Percentiles rank a stretch among this genome's conserved stretches.
Conservation (phyloP, 352 stramenopile genomes). For the Phytophthora uliginosa region DNA sequence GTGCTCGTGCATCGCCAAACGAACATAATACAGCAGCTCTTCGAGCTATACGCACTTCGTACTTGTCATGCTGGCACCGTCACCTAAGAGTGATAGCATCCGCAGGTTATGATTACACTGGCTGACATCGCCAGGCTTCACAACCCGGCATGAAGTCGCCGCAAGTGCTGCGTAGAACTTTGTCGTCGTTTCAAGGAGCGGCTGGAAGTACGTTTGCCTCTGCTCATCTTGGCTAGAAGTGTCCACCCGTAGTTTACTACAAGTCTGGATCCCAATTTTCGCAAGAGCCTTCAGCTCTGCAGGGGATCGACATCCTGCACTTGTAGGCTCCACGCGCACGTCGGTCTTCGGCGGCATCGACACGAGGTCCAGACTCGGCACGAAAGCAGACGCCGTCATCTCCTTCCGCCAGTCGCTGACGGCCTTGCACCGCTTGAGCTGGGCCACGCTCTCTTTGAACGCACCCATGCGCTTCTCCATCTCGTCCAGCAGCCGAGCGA, state of each 20-base stretch:
- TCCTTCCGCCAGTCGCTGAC: slow-evolving; percentile 11
- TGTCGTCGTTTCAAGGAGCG: background rate
- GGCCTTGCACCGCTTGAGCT: slow-evolving; percentile 2
- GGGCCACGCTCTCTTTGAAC: slow-evolving; percentile 21
- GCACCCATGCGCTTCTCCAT: slow-evolving; percentile 6
- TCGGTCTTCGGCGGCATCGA: slow-evolving; percentile 19
- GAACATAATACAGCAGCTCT: slow-evolving; percentile 6
- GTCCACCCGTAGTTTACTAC: background rate
- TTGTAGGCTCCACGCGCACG: background rate
- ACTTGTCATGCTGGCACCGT: background rate
- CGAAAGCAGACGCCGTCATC: slow-evolving; percentile 24
- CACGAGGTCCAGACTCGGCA: slow-evolving; percentile 17
- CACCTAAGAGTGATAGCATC: background rate
- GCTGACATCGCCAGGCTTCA: background rate
- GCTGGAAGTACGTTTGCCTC: background rate
- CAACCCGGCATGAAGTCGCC: background rate
- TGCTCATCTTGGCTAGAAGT: background rate
- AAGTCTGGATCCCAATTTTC: background rate
- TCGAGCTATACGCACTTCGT: background rate
- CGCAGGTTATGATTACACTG: background rate
- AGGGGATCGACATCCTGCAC: background rate
- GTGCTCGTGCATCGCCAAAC: background rate
- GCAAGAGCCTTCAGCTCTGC: background rate
- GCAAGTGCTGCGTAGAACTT: background rate
- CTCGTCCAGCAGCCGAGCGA: slow-evolving; percentile 21